phyloP scores from a whole-genome alignment of 805 yeast species.

The Candida alai region DNA sequence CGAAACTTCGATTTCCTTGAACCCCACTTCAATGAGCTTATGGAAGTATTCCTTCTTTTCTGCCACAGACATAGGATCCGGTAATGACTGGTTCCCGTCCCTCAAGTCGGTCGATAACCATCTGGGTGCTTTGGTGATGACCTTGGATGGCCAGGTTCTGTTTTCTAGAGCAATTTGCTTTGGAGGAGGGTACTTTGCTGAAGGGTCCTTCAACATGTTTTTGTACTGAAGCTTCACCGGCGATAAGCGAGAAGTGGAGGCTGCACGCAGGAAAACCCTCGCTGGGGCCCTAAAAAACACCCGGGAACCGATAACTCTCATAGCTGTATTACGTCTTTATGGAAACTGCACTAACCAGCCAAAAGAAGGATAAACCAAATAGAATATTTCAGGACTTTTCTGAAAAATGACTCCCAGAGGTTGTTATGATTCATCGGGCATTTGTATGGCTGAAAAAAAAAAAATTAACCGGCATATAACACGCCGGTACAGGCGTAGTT shows the following conservation, averaged over 20 bases:
- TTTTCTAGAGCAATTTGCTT: conserved; percentile 53
- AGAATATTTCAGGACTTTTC: too few relatives aligned
- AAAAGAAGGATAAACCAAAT: too few relatives aligned
- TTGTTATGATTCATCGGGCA: too few relatives aligned
- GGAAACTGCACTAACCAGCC: neutral
- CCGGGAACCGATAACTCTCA: neutral
- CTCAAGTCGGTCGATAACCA: conserved; percentile 79
- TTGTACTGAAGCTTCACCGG: conserved; percentile 17
- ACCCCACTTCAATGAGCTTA: conserved; percentile 67
- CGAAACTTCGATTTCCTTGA: conserved; percentile 77
- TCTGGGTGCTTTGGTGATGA: conserved; percentile 68
- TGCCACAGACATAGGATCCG: conserved; percentile 76
- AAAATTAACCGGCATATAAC: too few relatives aligned
- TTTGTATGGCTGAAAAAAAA: too few relatives aligned
- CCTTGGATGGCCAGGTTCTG: conserved; percentile 69
- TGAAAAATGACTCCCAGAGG: too few relatives aligned
- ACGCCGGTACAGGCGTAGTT: too few relatives aligned
- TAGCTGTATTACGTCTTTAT: neutral
- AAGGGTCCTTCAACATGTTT: conserved; percentile 67
- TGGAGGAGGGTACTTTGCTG: conserved; percentile 55
- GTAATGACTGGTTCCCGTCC: conserved; percentile 79
- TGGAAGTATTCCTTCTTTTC: conserved; percentile 75
- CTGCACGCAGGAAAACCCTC: conserved; percentile 24
- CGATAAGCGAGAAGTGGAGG: conserved; percentile 16
- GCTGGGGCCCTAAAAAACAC: conserved; percentile 1